Base-by-base conservation (phyloP, 139 green algal genomes). In the Picocystis salinarum region DNA sequence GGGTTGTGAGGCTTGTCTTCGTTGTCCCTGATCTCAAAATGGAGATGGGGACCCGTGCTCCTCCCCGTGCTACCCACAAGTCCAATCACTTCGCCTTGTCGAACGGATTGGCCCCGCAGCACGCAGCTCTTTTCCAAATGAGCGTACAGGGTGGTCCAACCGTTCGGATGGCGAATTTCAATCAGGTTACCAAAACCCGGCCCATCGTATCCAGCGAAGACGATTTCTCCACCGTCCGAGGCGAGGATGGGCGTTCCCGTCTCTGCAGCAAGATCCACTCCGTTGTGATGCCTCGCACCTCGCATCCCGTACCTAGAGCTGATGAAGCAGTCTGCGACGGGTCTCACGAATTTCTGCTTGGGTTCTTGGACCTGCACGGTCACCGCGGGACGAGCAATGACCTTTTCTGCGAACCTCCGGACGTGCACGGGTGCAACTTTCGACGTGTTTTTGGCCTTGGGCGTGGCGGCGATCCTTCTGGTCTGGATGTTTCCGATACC, bases 141-240 rank as follows among this genome's bases (percentile, higher is more conserved):
- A 22, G 42, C 56, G 44, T 66, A 66, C 15, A 51, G 23, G 33
- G 56, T 58, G 18, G 9, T 17, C 40, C 22, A 45, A 15, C 52
- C 56, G 39, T 50, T 41, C 18, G 36, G 45, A 37, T 66, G 56
- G 23, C 50, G 45, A 13, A 66, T 23, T 6, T 41, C 23, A 10
- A 66, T 28, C 11, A 47, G 27, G 28, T 64, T 52, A 4, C 56
- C 56, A 23, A 62, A 66, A n/a, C 48, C 46, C 13, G 13, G 20
- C 11, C 23, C 19, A 15, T 24, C 12, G 29, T 25, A 49, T 12
- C 48, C 33, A 26, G 48, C 9, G 48, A 36, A 42, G 29, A 27
- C 18, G 39, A 55, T 39, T 5, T 6, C 19, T 22, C 47, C 47
- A n/a, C 19, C 47, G 26, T 49, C 47, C 19, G 47, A 36, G 28